A percentile compares a stretch with the other conserved stretches of the same genome.
phyloP scores from a whole-genome alignment of 495 filamentous ascomycete species.

The Glarea lozoyensis region DNA sequence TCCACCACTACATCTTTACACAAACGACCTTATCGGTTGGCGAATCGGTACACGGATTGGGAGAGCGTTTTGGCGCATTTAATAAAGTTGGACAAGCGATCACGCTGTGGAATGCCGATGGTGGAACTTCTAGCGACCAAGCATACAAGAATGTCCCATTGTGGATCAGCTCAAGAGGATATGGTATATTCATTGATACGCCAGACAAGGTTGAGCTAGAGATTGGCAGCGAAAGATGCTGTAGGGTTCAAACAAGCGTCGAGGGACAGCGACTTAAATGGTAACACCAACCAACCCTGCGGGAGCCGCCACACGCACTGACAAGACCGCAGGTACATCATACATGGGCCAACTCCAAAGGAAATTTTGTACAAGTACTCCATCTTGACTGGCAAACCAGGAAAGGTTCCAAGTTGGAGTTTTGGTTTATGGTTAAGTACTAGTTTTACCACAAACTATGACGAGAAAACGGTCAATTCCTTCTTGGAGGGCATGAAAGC shows the following conservation, averaged over 20 bases:
- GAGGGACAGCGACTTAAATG: slow-evolving; percentile 49
- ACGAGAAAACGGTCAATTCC: slow-evolving; percentile 54
- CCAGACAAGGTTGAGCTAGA: slow-evolving; percentile 53
- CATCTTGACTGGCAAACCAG: slow-evolving; percentile 49
- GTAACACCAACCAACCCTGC: too few relatives aligned
- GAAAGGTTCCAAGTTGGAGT: slow-evolving; percentile 56
- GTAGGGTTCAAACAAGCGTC: slow-evolving; percentile 54
- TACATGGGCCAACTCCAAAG: slow-evolving; percentile 59
- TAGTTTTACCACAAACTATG: slow-evolving; percentile 62
- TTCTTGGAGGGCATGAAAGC: slow-evolving; percentile 62
- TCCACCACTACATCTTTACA: slow-evolving; percentile 52
- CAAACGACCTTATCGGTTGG: slow-evolving; percentile 55
- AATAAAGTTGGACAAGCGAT: slow-evolving; percentile 62
- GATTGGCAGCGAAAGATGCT: slow-evolving; percentile 58
- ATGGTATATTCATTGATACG: slow-evolving; percentile 62
- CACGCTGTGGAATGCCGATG: slow-evolving; percentile 64
- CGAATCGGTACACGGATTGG: slow-evolving; percentile 61
- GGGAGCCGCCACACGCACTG: too few relatives aligned
- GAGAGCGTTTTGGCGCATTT: slow-evolving; percentile 62
- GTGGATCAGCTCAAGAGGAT: slow-evolving; percentile 58
- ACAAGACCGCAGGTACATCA: slow-evolving; percentile 47
- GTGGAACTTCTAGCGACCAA: slow-evolving; percentile 60
- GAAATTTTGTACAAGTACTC: slow-evolving; percentile 57
- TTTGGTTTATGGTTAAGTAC: slow-evolving; percentile 66
- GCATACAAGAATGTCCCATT: slow-evolving; percentile 71